phyloP scores from a whole-genome alignment of 768 basidiomycete genomes.

The Tubosaeta brunneosetosa region DNA sequence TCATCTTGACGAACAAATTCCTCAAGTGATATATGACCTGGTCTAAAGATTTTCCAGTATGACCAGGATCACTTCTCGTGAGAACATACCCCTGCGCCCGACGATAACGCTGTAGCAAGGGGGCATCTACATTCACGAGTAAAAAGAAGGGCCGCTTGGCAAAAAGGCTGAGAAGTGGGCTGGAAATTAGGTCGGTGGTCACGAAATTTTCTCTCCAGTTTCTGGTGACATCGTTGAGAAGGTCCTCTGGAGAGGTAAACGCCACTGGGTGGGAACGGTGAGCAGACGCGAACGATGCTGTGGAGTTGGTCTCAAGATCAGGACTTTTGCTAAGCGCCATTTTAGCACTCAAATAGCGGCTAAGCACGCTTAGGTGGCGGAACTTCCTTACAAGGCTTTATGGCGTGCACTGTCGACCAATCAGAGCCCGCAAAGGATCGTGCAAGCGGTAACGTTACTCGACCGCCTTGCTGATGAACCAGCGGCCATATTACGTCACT shows the following conservation, averaged over 20 bases:
- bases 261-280: constrained; percentile 19
- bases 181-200: constrained; percentile 63
- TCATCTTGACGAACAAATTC: constrained; percentile 77
- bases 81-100: constrained; percentile 49
- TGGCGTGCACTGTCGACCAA: too few relatives aligned
- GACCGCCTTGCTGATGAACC: too few relatives aligned
- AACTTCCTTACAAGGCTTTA: too few relatives aligned
- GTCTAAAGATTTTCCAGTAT: constrained; percentile 16
- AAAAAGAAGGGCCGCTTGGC: constrained; percentile 87
- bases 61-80: not conserved
- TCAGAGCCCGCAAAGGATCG: too few relatives aligned
- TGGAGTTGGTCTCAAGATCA: too few relatives aligned
- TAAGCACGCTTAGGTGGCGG: too few relatives aligned
- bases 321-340: too few relatives aligned
- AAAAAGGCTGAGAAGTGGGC: constrained; percentile 60
- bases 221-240: constrained; percentile 73
- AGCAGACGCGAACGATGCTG: too few relatives aligned
- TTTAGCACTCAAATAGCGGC: too few relatives aligned
- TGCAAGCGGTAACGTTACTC: too few relatives aligned
- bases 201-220: constrained; percentile 82
- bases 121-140: constrained; percentile 79
- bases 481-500: not conserved
- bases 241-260: constrained; percentile 45
- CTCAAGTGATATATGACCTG: constrained; percentile 45
- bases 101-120: constrained; percentile 61